Evolutionary conservation across 129 eudicot genomes (phyloP).

Genomic region (Flaveria ramosissima): DNA sequence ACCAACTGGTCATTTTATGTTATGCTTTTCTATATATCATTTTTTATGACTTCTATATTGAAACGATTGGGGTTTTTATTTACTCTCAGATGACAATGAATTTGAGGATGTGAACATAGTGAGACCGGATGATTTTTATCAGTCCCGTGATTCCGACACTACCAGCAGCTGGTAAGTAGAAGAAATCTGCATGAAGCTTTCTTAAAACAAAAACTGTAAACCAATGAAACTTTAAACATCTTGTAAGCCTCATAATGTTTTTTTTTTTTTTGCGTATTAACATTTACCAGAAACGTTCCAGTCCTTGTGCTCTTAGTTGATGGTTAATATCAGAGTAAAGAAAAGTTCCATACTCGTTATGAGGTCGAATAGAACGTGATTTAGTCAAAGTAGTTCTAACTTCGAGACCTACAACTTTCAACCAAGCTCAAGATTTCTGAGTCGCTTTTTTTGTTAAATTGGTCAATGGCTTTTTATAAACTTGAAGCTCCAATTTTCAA

Average conservation of each 20-base stretch:
- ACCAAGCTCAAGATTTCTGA: not conserved
- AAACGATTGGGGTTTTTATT: not conserved
- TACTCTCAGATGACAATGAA: slow-evolving; percentile 69
- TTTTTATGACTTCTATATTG: not conserved
- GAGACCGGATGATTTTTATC: slow-evolving; percentile 64
- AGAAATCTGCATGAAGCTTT: slow-evolving; percentile 12
- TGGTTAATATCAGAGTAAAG: not conserved
- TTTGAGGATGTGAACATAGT: slow-evolving; percentile 86
- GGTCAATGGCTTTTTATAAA: too few relatives aligned
- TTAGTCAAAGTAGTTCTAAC: too few relatives aligned
- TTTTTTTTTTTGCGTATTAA: slow-evolving; percentile 13
- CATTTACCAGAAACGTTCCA: not conserved
- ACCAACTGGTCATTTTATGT: not conserved
- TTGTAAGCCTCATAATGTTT: slow-evolving; percentile 22
- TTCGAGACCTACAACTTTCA: not conserved
- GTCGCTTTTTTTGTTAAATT: not conserved
- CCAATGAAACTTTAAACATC: slow-evolving; percentile 2
- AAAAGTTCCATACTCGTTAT: not conserved
- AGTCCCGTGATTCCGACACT: slow-evolving; percentile 67
- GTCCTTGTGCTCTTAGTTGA: not conserved
- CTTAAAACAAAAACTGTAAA: slow-evolving; percentile 22
- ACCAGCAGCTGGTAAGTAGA: slow-evolving; percentile 53
- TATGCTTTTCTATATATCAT: not conserved
- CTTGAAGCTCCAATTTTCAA: too few relatives aligned
- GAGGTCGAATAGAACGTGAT: not conserved